Evolutionary conservation across 805 yeast species (phyloP).

Genomic region (Myxozyma neotropica): DNA sequence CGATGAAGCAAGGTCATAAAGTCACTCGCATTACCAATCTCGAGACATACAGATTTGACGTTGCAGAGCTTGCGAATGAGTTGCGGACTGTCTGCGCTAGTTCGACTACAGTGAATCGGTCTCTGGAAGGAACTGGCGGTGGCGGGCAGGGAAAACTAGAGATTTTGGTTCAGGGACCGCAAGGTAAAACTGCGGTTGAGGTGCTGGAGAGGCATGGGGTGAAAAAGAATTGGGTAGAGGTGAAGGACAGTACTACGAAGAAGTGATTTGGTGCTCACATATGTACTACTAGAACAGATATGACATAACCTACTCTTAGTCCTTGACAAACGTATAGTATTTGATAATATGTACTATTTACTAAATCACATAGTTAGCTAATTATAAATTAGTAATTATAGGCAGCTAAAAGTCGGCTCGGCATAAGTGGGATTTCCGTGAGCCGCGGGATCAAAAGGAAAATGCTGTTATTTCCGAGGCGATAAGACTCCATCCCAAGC

Average conservation of each 20-base stretch:
- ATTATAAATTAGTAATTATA: too few species aligned
- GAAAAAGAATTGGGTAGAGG: conserved; percentile 63
- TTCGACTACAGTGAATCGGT: conserved; percentile 61
- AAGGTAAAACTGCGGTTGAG: conserved; percentile 62
- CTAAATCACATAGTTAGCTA: too few species aligned
- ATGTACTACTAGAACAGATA: not conserved
- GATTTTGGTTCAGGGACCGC: conserved; percentile 91
- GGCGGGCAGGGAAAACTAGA: conserved; percentile 61
- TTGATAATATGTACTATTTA: too few species aligned
- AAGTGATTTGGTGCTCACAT: not conserved
- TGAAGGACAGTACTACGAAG: conserved; percentile 49
- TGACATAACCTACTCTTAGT: not conserved
- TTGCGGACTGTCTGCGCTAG: conserved; percentile 84
- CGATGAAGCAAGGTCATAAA: conserved; percentile 79
- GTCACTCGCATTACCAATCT: conserved; percentile 73
- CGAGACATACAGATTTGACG: conserved; percentile 66
- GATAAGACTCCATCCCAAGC: not conserved
- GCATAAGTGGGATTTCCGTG: too few species aligned
- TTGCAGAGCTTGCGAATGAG: conserved; percentile 65
- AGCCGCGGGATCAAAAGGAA: too few species aligned
- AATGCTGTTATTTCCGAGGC: not conserved
- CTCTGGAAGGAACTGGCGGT: conserved; percentile 35
- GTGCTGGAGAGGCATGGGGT: conserved; percentile 64
- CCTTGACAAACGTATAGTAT: too few species aligned
- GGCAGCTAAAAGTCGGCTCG: too few species aligned